Evolutionary conservation across 2,329 filamentous ascomycete genomes (phyloP), one percentile per base, ranked within the genome.

Genomic region (Fusarium sp.): DNA sequence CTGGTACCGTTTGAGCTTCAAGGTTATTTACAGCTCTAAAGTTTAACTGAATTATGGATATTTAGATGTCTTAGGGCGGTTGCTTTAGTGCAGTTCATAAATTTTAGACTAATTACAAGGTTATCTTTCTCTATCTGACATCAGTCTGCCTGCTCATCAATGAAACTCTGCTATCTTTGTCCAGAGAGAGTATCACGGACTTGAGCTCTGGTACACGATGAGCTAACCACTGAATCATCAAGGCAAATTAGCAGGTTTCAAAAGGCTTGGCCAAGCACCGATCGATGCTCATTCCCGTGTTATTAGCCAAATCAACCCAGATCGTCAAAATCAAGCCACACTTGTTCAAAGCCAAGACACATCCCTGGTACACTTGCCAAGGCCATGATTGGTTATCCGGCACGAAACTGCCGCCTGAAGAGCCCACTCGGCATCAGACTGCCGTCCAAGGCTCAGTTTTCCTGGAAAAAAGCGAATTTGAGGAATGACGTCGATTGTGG

Each of bases 361-460:
- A 41, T 60, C 54, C 61, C 56, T 44, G 32, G 40, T 27, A 20
- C 49, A 20, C 13, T 20, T 42, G 35, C 4, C 7, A 20, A 9
- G 27, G 14, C 11, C 17, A 13, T 55, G 57, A 73, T 72, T 72
- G 70, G 69, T 10, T 13, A 13, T 32, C 48, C 65, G 69, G 69
- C 54, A 73, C 38, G 49, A 63, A 73, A n/a, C 37, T 73, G 69
- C 69, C 69, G 69, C 35, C 15, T 32, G 33, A 40, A 18, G 7
- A 61, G 57, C 57, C 69, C 46, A 44, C 69, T 73, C 69, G 69
- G 69, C 69, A 73, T 48, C 23, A 70, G 46, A 63, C 65, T 72
- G 69, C 69, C 69, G 69, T 56, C 64, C 55, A 56, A 67, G 64
- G 20, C 56, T 56, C 32, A n/a, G 14, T 20, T 62, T 71, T 33